Evolutionary conservation across 2,329 filamentous ascomycete genomes (phyloP).

Genomic region (Herpomyces periplanetae): DNA sequence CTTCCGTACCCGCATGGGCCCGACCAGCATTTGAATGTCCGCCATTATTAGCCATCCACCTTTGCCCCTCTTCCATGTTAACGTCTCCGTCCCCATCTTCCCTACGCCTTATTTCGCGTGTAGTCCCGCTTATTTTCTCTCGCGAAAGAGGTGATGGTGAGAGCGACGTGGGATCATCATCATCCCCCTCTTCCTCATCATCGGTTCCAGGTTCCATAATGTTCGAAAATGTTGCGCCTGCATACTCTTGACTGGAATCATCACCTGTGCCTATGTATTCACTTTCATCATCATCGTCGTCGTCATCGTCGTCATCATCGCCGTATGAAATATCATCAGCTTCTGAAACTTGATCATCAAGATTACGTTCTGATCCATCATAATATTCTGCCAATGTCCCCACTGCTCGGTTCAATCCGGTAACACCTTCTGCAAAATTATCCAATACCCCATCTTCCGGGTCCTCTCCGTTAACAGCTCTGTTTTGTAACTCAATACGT

Average conservation of each 20-base stretch:
- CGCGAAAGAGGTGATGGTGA: too few species aligned
- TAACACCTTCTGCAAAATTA: constrained; percentile 6
- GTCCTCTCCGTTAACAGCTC: too few species aligned
- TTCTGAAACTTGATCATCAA: constrained; percentile 9
- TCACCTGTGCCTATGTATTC: not conserved
- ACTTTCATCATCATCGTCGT: constrained; percentile 1
- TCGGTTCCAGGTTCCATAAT: constrained; percentile 12
- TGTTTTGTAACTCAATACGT: constrained; percentile 5
- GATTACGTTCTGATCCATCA: constrained; percentile 7
- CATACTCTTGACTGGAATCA: not conserved
- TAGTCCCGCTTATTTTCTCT: constrained; percentile 16
- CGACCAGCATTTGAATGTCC: constrained; percentile 5
- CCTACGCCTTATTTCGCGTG: too few species aligned
- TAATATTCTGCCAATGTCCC: constrained; percentile 9
- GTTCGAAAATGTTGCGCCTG: constrained; percentile 7
- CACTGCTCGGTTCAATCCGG: constrained; percentile 8
- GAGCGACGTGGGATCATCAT: too few species aligned
- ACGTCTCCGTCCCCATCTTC: constrained; percentile 12
- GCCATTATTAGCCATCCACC: constrained; percentile 5
- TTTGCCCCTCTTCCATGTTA: constrained; percentile 21
- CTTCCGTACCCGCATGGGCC: constrained; percentile 7
- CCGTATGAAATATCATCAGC: constrained; percentile 7
- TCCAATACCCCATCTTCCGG: constrained; percentile 6
- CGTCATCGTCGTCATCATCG: constrained; percentile 6
- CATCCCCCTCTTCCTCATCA: constrained; percentile 10